Base-by-base conservation (phyloP, 345 rosid genomes). In the Euphorbia peplus region DNA sequence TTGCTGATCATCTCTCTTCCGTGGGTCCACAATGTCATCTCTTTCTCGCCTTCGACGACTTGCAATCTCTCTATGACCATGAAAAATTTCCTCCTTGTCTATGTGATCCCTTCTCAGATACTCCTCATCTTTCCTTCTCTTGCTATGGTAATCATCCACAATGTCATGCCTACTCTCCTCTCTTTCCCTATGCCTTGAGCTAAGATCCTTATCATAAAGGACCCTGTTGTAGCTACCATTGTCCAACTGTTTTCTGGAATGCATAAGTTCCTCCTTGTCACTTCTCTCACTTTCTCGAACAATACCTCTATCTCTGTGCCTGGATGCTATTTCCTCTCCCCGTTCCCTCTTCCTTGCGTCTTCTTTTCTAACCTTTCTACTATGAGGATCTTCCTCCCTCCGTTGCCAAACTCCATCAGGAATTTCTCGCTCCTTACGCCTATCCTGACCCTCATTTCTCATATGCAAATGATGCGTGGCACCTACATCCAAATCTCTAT, bases 111-210 rank as follows among this genome's bases (percentile, higher is more conserved):
- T 84, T 66, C 81, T 83, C 47, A 70, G 24, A 79, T 81, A 84
- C 46, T 95, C 98, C 30, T 88, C 95, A 55, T 83, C 93, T 72
- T 87, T 91, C 77, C 86, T 88, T 80, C 90, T 83, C 85, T 87
- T 95, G 83, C 77, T 74, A 53, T 66, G 80, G 83, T 90, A 82
- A 74, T 88, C 95, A 76, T 86, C 91, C 53, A 69, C 70, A 55
- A 62, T 62, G 56, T 87, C 95, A 78, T 80, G 73, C 75, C 79
- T 83, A 77, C 54, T 78, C 61, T 86, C 91, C 42, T 83, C 90
- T 77, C 84, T 86, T 73, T 83, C 95, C 80, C 85, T 85, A 42
- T 70, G 84, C 64, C 83, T 59, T 18, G 85, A 64, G 53, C 76
- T 72, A 53, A 79, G 73, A 75, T 86, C 91, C 77, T 89, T 85